Base-by-base conservation (phyloP, 805 yeast species). In the Saccharomycopsis sp. region DNA sequence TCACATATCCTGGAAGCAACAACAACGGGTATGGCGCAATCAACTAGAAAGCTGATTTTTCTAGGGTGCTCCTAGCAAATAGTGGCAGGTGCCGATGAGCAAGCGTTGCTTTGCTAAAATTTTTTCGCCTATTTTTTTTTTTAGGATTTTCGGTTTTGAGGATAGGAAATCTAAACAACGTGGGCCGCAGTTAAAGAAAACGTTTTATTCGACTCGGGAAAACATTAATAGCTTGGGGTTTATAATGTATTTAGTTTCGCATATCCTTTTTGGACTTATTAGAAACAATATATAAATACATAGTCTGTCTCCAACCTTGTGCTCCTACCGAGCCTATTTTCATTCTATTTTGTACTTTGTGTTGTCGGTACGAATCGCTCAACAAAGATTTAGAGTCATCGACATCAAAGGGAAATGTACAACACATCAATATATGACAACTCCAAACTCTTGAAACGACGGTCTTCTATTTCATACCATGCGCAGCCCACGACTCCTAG, bases 21-120 rank as follows among this genome's bases (percentile, higher is more conserved):
- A 15, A 23, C 23, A 53, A 55, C 18, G 62, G 62, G 9, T 68
- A 67, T 54, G 71, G 71, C 2, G 60, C 68, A 15, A 59, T 65
- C 29, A 44, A 44, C 21, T 44, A 44, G 16, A 12, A 4, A 7
- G 16, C 18, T 44, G 48, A 44, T 7, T 16, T 44, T 20, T 12
- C 8, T 20, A 12, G 48, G 7, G 48, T 44, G 48, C 21, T 12
- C 8, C 16, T 44, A 18, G 48, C 48, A 44, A 44, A 44, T 12
- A 29, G 37, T 29, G 37, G 37, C 37, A 29, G 37, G 37, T 29
- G n/a, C n/a, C n/a, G 37, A 29, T 29, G 37, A 29, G 37, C 37
- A 29, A 29, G 9, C 37, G 9, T 29, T 29, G 12, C 12, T 29
- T 7, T 29, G 37, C 9, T 29, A 29, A 29, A 29, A 29, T 7